Percentiles rank a stretch among this genome's conserved stretches.
Evolutionary conservation across 208 protist species (phyloP).

Genomic region (Naegleria lovaniensis): DNA sequence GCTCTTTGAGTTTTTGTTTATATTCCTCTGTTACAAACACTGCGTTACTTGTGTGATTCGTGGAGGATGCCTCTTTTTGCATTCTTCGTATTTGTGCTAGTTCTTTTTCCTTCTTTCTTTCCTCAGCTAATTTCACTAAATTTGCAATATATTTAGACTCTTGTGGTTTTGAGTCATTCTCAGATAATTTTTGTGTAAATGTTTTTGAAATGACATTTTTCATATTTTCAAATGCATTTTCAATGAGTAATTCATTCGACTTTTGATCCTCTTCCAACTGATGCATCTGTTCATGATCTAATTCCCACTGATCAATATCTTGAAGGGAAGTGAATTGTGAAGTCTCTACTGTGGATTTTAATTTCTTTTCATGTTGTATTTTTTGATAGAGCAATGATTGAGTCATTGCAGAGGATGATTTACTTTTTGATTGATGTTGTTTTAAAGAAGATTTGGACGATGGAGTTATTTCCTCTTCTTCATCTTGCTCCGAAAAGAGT

Average conservation of each 20-base stretch:
- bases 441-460: neutral
- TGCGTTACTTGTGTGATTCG: neutral
- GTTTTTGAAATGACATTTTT: neutral
- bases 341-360: neutral
- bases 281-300: neutral
- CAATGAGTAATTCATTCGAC: neutral
- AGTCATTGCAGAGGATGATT: too few species aligned
- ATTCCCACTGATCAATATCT: neutral
- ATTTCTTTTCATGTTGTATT: too few species aligned
- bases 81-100: neutral
- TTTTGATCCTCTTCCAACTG: neutral
- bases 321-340: neutral
- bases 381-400: too few species aligned
- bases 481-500: neutral
- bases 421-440: too few species aligned
- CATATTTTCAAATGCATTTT: neutral
- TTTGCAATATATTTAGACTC: neutral
- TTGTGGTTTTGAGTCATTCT: neutral
- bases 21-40: neutral
- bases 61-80: neutral
- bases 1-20: neutral
- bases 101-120: neutral
- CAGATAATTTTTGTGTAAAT: neutral
- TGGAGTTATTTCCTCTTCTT: neutral
- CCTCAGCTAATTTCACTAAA: neutral